These are phyloP conservation scores for Fusarium floridanum DNA, from an alignment of 2,329 filamentous ascomycete genomes.

Conservation along the genomic window DNA sequence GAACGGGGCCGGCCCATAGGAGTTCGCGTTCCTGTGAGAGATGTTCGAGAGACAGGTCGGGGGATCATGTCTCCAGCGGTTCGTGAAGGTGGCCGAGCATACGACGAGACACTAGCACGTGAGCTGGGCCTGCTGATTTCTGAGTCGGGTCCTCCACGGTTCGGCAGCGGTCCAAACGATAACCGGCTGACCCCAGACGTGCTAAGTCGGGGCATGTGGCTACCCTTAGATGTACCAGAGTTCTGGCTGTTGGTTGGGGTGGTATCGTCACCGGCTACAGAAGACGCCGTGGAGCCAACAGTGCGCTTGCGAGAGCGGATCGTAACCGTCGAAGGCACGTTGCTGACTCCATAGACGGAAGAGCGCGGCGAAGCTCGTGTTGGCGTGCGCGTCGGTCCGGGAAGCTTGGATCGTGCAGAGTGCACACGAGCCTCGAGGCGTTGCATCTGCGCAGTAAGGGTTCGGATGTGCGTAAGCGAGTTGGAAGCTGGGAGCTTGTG, in stretches of 20 bases:
- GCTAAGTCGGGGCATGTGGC: constrained; percentile 70
- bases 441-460: constrained; percentile 96
- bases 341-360: constrained; percentile 54
- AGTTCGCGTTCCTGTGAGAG: constrained; percentile 71
- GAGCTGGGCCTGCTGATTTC: constrained; percentile 75
- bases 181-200: constrained; percentile 73
- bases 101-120: constrained; percentile 73
- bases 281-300: constrained; percentile 67
- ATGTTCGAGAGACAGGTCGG: constrained; percentile 75
- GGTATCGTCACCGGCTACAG: constrained; percentile 64
- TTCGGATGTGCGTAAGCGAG: constrained; percentile 92
- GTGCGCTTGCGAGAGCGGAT: constrained; percentile 79
- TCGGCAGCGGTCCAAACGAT: constrained; percentile 73
- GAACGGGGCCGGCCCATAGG: constrained; percentile 78
- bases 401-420: constrained; percentile 89
- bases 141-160: constrained; percentile 61
- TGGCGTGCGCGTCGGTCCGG: constrained; percentile 82
- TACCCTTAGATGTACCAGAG: constrained; percentile 56
- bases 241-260: constrained; percentile 60
- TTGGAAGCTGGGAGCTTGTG: constrained; percentile 68
- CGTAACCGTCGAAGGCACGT: constrained; percentile 69
- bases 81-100: constrained; percentile 66
- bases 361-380: constrained; percentile 82
- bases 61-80: constrained; percentile 63
- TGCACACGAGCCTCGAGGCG: constrained; percentile 94